phyloP scores from a whole-genome alignment of 2,329 filamentous ascomycete species.

The Alternaria atra region DNA sequence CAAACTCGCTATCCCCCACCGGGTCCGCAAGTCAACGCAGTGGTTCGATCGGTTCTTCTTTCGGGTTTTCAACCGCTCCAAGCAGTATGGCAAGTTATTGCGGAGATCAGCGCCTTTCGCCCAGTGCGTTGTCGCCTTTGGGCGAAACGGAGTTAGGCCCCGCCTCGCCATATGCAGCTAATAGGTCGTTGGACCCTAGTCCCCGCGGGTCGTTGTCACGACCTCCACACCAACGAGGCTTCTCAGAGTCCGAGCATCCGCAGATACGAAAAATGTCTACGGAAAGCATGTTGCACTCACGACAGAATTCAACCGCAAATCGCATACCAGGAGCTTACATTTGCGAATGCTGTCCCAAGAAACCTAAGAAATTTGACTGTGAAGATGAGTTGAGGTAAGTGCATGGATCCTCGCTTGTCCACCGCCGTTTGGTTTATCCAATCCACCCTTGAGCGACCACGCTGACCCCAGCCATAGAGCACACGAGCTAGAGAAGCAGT shows the following conservation, averaged over 20 bases:
- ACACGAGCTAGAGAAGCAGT: conserved; percentile 95
- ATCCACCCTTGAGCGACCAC: conserved; percentile 20
- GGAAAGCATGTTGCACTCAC: conserved; percentile 55
- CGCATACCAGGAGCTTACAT: conserved; percentile 70
- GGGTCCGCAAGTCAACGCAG: conserved; percentile 69
- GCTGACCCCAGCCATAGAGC: conserved; percentile 62
- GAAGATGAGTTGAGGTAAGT: conserved; percentile 83
- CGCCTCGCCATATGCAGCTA: conserved; percentile 64
- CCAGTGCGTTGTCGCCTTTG: conserved; percentile 66
- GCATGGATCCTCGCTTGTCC: conserved; percentile 27
- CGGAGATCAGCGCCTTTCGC: conserved; percentile 69
- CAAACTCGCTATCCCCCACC: conserved; percentile 69
- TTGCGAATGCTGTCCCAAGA: conserved; percentile 96
- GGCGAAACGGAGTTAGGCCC: conserved; percentile 64
- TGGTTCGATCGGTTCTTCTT: conserved; percentile 70
- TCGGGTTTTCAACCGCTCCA: conserved; percentile 64
- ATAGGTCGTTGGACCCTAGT: conserved; percentile 55
- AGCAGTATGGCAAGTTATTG: conserved; percentile 73
- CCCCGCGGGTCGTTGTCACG: conserved; percentile 52
- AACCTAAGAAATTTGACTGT: conserved; percentile 93
- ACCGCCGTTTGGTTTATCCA: conserved; percentile 34
- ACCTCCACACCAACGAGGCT: conserved; percentile 53
- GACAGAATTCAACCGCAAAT: conserved; percentile 57
- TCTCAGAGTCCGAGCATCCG: conserved; percentile 53
- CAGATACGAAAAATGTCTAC: conserved; percentile 59